Evolutionary conservation across 768 basidiomycete species (phyloP).

Genomic region (Gloeostereum incarnatum): DNA sequence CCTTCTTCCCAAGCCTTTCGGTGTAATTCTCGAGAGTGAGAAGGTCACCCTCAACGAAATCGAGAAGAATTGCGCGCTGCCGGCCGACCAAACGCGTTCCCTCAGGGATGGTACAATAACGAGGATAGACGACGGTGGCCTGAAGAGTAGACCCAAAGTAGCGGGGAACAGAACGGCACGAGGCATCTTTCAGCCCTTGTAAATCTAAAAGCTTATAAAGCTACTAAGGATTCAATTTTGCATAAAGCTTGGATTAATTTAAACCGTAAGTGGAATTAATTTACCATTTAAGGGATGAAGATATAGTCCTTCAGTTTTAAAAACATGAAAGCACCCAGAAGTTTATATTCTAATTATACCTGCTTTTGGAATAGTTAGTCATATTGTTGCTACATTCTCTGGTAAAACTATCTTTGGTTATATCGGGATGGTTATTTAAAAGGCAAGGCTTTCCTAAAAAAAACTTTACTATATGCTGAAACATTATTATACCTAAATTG

Average conservation of each 20-base stretch:
- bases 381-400: constrained; percentile 3
- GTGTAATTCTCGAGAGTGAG: neutral
- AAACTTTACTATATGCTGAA: no score
- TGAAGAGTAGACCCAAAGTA: neutral
- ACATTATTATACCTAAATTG: no score
- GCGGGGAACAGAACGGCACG: neutral
- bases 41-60: neutral
- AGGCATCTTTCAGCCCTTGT: neutral
- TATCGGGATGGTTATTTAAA: constrained; percentile 5
- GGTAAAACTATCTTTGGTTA: constrained; percentile 5
- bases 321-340: neutral
- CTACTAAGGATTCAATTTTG: no score
- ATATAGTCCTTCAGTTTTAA: no score
- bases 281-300: no score
- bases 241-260: no score
- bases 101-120: neutral
- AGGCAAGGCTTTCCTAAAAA: no score
- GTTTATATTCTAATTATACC: constrained; percentile 6
- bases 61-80: neutral
- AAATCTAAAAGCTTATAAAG: no score
- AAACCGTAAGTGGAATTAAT: no score
- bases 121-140: neutral
- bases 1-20: neutral
- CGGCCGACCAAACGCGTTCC: neutral
- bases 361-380: constrained; percentile 5